phyloP scores from a whole-genome alignment of 805 yeast genomes.

The Nakazawaea anatomiae region DNA sequence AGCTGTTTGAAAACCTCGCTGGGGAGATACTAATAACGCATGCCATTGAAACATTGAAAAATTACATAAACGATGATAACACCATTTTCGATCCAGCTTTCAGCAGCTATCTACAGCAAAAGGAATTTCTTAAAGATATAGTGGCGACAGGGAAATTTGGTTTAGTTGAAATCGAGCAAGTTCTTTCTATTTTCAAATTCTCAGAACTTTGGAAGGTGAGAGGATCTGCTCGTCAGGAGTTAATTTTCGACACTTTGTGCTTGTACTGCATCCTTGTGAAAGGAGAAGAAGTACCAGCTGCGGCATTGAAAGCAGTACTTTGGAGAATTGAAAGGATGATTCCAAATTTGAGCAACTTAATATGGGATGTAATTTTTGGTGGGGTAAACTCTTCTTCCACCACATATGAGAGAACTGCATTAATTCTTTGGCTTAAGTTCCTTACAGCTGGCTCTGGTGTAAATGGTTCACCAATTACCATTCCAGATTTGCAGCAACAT shows the following conservation, averaged over 20 bases:
- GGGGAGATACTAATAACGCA: not conserved
- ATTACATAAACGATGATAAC: not conserved
- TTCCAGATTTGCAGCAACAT: slow-evolving; percentile 22
- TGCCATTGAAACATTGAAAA: not conserved
- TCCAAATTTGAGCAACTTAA: slow-evolving; percentile 19
- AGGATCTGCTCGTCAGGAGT: not conserved
- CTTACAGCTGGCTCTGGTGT: slow-evolving; percentile 19
- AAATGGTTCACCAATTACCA: slow-evolving; percentile 8
- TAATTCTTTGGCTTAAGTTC: slow-evolving; percentile 51
- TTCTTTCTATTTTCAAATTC: slow-evolving; percentile 24
- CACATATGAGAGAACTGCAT: slow-evolving; percentile 33
- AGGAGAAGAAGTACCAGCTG: slow-evolving; percentile 30
- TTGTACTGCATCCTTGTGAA: slow-evolving; percentile 30
- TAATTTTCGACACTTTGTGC: slow-evolving; percentile 22
- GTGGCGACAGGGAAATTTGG: not conserved
- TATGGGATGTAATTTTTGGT: slow-evolving; percentile 42
- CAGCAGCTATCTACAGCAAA: not conserved
- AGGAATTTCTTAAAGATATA: not conserved
- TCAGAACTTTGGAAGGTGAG: slow-evolving; percentile 30
- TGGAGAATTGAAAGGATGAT: slow-evolving; percentile 45
- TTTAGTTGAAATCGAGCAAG: slow-evolving; percentile 3
- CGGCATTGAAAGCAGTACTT: slow-evolving; percentile 36
- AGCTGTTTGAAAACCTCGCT: not conserved
- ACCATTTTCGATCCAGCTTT: not conserved
- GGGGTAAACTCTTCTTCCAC: slow-evolving; percentile 24